Base-by-base conservation (phyloP, 164 flowering plant species). In the Santalum album region DNA sequence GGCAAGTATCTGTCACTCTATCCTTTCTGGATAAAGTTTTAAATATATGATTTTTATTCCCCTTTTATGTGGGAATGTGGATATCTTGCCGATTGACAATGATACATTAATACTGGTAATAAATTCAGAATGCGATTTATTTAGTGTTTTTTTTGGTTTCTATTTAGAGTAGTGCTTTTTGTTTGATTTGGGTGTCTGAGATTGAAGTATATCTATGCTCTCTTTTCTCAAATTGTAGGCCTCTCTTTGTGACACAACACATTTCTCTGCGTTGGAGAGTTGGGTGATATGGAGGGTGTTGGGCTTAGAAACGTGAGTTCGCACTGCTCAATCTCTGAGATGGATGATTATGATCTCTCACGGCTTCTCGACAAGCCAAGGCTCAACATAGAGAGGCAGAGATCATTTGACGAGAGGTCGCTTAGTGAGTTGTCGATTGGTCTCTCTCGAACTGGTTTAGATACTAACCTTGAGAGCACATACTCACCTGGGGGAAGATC, bases 391-490 rank as follows among this genome's bases (percentile, higher is more conserved):
- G 81, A 79, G 63, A 68, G 81, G 65, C 64, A 74, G 58, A 65
- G 81, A 26, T 79, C 84, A 1, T 79, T 79, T 48, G 84, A 79
- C 34, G 84, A 79, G 75, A 72, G 79, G 55, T 79, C 84, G 0
- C 65, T 79, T 12, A 72, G 81, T 47, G 84, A 79, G 58, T 53
- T 79, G 55, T 76, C 81, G 1, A 57, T 70, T 22, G 73, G 74
- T 45, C 53, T 58, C n/a, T 14, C 69, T 46, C 65, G 75, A 51
- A 65, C 51, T 10, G 66, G 64, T 20, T 59, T 66, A 55, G 77
- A 76, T 7, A n/a, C n/a, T n/a, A 54, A 55, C 62, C 40, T 58
- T 2, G 80, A 70, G 15, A 50, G 56, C 54, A 46, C 62, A 9
- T 62, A 66, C 55, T 77, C 81, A 0, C 75, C 84, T 6, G 75